A percentile compares a stretch with the other conserved stretches of the same genome.
Evolutionary conservation across 495 filamentous ascomycete genomes (phyloP).

Genomic region (Penicillium odoratum): DNA sequence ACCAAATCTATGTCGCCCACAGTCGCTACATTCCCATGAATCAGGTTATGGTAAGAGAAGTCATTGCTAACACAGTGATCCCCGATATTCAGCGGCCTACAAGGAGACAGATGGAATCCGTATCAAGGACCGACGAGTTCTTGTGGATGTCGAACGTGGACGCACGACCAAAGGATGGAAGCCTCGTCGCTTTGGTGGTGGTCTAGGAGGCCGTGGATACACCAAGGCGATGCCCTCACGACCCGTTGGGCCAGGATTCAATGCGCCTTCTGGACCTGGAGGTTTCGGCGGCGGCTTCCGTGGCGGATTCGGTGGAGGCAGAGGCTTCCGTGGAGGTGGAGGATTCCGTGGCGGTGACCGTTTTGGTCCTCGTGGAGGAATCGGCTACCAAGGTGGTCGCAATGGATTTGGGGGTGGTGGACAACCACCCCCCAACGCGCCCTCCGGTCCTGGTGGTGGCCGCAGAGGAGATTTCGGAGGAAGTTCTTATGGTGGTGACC

Average conservation of each 20-base stretch:
- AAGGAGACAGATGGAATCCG: constrained; percentile 88
- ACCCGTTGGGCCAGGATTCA: constrained; percentile 62
- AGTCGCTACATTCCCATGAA: not conserved
- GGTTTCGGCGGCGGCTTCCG: constrained; percentile 67
- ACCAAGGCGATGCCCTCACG: constrained; percentile 78
- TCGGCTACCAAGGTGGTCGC: constrained; percentile 61
- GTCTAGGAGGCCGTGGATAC: constrained; percentile 88
- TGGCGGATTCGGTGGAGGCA: constrained; percentile 51
- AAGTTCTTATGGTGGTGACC: constrained; percentile 25
- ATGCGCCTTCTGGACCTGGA: constrained; percentile 65
- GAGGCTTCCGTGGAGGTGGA: constrained; percentile 52
- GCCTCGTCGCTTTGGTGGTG: constrained; percentile 87
- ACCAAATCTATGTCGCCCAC: constrained; percentile 10
- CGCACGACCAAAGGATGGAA: constrained; percentile 94
- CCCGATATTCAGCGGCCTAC: constrained; percentile 61
- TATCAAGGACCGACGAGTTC: constrained; percentile 87
- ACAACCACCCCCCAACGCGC: constrained; percentile 72
- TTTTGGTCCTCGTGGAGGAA: constrained; percentile 57
- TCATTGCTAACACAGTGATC: constrained; percentile 36
- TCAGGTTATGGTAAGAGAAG: constrained; percentile 21
- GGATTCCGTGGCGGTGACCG: constrained; percentile 70
- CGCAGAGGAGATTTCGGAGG: constrained; percentile 49
- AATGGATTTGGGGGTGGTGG: constrained; percentile 61
- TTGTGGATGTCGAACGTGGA: constrained; percentile 95
- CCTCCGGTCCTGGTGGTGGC: constrained; percentile 73